Conservation (phyloP, 2,329 filamentous ascomycete genomes). For the Calonectria hongkongensis region DNA sequence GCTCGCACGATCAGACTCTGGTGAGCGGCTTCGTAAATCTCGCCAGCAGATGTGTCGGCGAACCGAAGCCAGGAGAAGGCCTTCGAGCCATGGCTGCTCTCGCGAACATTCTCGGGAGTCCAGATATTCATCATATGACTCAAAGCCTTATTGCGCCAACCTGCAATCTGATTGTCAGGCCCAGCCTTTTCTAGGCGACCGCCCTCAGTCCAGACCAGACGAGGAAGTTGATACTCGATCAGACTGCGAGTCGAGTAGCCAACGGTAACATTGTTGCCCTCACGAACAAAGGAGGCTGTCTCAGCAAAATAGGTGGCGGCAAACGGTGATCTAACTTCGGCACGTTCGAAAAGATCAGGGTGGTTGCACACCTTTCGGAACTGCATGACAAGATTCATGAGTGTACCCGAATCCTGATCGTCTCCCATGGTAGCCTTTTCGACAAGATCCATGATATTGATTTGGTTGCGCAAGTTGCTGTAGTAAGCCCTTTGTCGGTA, state of each 20-base stretch:
- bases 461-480: constrained; percentile 93
- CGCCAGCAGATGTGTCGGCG: constrained; percentile 83
- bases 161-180: constrained; percentile 82
- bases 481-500: constrained; percentile 98
- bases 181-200: constrained; percentile 86
- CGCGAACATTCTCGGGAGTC: constrained; percentile 84
- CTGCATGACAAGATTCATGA: constrained; percentile 99
- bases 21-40: constrained; percentile 82
- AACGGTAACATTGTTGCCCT: constrained; percentile 86
- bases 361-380: constrained; percentile 99
- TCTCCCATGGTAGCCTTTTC: constrained; percentile 97
- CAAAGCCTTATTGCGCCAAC: constrained; percentile 87
- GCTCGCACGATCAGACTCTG: constrained; percentile 85
- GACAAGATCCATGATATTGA: constrained; percentile 98
- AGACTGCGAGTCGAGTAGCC: constrained; percentile 91
- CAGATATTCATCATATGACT: constrained; percentile 93
- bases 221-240: constrained; percentile 89
- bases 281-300: constrained; percentile 94
- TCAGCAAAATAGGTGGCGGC: constrained; percentile 92
- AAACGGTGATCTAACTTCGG: constrained; percentile 91
- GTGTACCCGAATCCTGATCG: constrained; percentile 93
- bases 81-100: constrained; percentile 75
- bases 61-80: constrained; percentile 95
- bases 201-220: constrained; percentile 86
- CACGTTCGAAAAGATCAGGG: constrained; percentile 95